phyloP scores from a whole-genome alignment of 2,329 filamentous ascomycete species.

The Raffaelea ambrosiae region DNA sequence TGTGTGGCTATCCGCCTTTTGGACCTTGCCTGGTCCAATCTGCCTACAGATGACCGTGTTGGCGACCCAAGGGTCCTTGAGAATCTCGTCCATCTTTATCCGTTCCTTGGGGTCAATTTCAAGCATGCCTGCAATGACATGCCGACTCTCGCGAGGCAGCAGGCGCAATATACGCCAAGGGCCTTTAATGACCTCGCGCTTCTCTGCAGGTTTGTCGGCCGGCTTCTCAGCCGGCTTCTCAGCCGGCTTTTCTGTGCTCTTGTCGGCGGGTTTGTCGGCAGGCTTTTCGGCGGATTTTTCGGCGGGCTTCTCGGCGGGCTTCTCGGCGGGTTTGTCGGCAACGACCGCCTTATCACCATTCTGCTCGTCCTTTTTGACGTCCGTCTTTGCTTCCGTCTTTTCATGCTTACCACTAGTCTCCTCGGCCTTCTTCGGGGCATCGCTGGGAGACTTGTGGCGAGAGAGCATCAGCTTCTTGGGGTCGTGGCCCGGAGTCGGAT shows the following conservation, averaged over 20 bases:
- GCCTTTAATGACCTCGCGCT: constrained; percentile 77
- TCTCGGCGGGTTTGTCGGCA: constrained; percentile 15
- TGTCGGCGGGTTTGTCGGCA: neutral
- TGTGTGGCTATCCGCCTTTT: constrained; percentile 67
- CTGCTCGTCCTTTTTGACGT: neutral
- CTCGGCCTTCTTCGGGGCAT: constrained; percentile 45
- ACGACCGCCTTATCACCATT: neutral
- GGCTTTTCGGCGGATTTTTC: neutral
- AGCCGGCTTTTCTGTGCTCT: neutral
- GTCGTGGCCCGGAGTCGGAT: constrained; percentile 67
- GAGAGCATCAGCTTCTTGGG: constrained; percentile 43
- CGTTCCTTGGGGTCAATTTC: constrained; percentile 77
- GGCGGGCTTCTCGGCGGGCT: neutral
- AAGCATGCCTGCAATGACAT: constrained; percentile 88
- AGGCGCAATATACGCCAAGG: constrained; percentile 85
- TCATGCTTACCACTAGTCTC: constrained; percentile 16
- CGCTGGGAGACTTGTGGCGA: constrained; percentile 48
- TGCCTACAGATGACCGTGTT: constrained; percentile 79
- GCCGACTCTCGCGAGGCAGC: constrained; percentile 78
- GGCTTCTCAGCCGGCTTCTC: neutral
- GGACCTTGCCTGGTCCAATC: constrained; percentile 58
- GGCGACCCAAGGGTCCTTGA: constrained; percentile 85
- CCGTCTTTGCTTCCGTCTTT: constrained; percentile 1
- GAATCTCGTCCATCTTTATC: constrained; percentile 76
- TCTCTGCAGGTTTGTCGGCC: constrained; percentile 31